Evolutionary conservation across 495 filamentous ascomycete genomes (phyloP), one percentile per base, ranked within the genome.

Genomic region (Penicilliopsis zonata): DNA sequence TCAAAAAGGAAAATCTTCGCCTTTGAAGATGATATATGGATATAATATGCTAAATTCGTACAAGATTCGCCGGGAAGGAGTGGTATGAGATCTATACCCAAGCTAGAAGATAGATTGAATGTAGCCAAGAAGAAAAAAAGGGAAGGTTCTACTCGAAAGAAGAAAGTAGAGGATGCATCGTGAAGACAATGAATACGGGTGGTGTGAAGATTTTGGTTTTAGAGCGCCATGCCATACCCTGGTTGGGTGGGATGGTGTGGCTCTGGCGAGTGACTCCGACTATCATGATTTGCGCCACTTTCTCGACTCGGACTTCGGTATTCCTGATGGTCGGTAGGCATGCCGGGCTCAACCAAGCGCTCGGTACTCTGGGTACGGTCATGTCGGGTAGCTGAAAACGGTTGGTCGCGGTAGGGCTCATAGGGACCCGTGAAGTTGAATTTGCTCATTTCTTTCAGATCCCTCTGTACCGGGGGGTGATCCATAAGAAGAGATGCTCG

Each of bases 401-500:
- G 25, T 21, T 60, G 47, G 30, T 69, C 59, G 14, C 56, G 55
- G 40, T 66, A 68, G 3, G 63, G 47, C 28, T 59, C 58, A 33
- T 59, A 58, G 4, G 57, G 59, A 10, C 56, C 55, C 9, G 56
- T 55, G 40, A 52, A 59, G 44, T 65, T 65, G 53, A 68, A 70
- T 25, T 62, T 61, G 52, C 59, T 63, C 46, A 65, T 52, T 18
- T 64, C 56, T 22, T 58, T 47, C 26, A 50, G 53, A 12, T 69
- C 57, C 23, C 50, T 57, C 37, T 47, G 50, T 47, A n/a, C 35
- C 30, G 43, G 49, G 22, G 41, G 59, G 27, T 60, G 51, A 8
- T 70, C 61, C 44, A 87, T 78, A 25, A 98, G 74, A 5, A 98
- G 72, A 9, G 86, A 90, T 52, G 94, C 93, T 38, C 86, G 81